phyloP scores from a whole-genome alignment of 495 filamentous ascomycete species.

The Xylaria flabelliformis region DNA sequence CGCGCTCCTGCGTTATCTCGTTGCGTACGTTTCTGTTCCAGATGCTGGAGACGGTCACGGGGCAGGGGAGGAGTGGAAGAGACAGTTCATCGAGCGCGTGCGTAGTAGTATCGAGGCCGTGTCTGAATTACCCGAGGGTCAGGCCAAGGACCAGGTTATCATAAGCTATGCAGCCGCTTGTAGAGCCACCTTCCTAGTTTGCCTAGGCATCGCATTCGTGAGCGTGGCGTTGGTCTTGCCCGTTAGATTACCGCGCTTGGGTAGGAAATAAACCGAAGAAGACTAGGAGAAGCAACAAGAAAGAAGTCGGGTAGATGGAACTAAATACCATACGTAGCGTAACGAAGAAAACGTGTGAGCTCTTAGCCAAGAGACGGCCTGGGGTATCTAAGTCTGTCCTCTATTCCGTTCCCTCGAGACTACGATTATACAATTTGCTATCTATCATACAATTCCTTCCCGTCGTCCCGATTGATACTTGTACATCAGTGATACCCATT shows the following conservation, averaged over 20 bases:
- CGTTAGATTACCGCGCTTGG: slow-evolving; percentile 62
- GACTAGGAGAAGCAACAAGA: not conserved
- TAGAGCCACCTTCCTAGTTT: slow-evolving; percentile 59
- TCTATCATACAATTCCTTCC: slow-evolving; percentile 25
- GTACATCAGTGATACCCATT: slow-evolving; percentile 49
- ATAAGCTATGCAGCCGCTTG: slow-evolving; percentile 65
- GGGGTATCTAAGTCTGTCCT: slow-evolving; percentile 27
- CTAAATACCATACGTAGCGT: not conserved
- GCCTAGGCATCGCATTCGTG: slow-evolving; percentile 55
- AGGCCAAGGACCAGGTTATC: slow-evolving; percentile 58
- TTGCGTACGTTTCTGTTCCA: slow-evolving; percentile 60
- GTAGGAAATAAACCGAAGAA: slow-evolving; percentile 23
- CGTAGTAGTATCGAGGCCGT: slow-evolving; percentile 53
- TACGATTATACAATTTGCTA: slow-evolving; percentile 23
- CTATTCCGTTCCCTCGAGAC: slow-evolving; percentile 25
- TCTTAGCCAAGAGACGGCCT: not conserved
- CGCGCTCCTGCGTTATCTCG: slow-evolving; percentile 64
- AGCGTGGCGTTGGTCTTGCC: slow-evolving; percentile 57
- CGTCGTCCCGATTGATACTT: slow-evolving; percentile 2
- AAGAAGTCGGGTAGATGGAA: not conserved
- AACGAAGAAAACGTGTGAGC: not conserved
- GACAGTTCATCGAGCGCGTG: slow-evolving; percentile 43
- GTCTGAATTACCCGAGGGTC: slow-evolving; percentile 37
- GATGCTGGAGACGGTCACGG: slow-evolving; percentile 51
- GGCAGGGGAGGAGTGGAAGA: slow-evolving; percentile 37